These are phyloP conservation scores for Populus alba DNA, from an alignment of 345 rosid species.

Conservation along the genomic window DNA sequence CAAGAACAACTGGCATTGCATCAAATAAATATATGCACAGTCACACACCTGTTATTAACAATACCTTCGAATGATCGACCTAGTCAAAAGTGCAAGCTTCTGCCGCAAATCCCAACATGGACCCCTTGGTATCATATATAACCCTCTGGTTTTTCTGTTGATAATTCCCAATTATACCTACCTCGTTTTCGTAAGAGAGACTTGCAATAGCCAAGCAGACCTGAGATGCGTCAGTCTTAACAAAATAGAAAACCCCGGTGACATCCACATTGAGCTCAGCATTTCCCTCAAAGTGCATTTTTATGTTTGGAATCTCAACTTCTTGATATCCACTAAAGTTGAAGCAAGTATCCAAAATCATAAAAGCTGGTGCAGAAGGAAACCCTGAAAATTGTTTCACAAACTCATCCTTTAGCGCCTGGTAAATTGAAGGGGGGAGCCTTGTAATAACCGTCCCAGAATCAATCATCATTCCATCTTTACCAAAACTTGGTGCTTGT, in stretches of 20 bases:
- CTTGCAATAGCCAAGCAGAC: slow-evolving; percentile 90
- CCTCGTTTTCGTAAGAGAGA: slow-evolving; percentile 59
- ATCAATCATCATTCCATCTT: slow-evolving; percentile 54
- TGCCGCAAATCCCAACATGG: slow-evolving; percentile 64
- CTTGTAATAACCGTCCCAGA: slow-evolving; percentile 86
- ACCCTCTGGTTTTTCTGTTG: slow-evolving; percentile 91
- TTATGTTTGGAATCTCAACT: slow-evolving; percentile 62
- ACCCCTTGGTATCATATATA: slow-evolving; percentile 63
- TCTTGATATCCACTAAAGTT: slow-evolving; percentile 68
- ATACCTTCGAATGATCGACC: neutral
- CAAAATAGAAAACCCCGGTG: slow-evolving; percentile 71
- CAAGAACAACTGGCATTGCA: slow-evolving; percentile 12
- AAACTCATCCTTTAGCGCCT: slow-evolving; percentile 62
- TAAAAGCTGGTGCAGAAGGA: slow-evolving; percentile 67
- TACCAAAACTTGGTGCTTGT: slow-evolving; percentile 41
- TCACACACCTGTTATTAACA: neutral
- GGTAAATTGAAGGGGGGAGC: slow-evolving; percentile 76
- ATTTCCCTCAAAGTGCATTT: slow-evolving; percentile 53
- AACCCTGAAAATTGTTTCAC: slow-evolving; percentile 57
- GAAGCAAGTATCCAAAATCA: slow-evolving; percentile 83
- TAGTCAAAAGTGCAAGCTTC: slow-evolving; percentile 70
- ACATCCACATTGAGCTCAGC: slow-evolving; percentile 61
- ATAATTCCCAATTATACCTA: slow-evolving; percentile 70
- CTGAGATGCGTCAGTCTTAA: slow-evolving; percentile 63
- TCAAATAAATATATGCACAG: slow-evolving; percentile 18